Base-by-base conservation (phyloP, 345 rosid species). In the Lepidium aucheri region DNA sequence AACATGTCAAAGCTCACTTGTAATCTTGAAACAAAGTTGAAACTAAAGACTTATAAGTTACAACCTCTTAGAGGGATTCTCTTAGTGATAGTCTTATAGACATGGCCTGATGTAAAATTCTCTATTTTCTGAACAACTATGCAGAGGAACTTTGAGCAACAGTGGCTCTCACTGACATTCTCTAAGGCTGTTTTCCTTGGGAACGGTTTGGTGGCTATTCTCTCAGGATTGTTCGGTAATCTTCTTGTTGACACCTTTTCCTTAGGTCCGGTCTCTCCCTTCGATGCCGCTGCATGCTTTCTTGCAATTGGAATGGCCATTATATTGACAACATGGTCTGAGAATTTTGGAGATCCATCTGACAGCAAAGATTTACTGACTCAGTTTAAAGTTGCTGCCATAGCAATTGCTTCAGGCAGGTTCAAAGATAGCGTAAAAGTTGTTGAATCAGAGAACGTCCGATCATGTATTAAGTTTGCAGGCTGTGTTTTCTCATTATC, bases 201-300 rank as follows among this genome's bases (percentile, higher is more conserved):
- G 45, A 92, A 89, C 63, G 97, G 98, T 65, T 85, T 92, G 63
- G 91, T 89, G 36, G 98, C 98, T 55, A 92, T 92, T 76, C 36
- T 92, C 20, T 44, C 97, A 26, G 98, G 98, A 20, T 74, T 89
- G 79, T 84, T 89, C 38, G 95, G 98, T 17, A 89, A 92, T 80
- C 45, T 89, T 36, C 88, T 92, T 6, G 97, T 92, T 10, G 95
- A 83, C 68, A 58, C 90, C 6, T 67, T 92, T 64, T 63, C 89
- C n/a, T 85, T 92, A 47, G 98, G 98, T n/a, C 98, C 95, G 49
- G 98, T 92, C 57, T 89, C 97, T 63, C 98, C 98, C 57, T 92
- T 89, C 76, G 98, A 92, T 70, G 98, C 97, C 8, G 98, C 97
- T 44, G 85, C 96, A 13, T 84, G 95, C 78, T 86, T 92, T 82